Evolutionary conservation across 192 early-diverging fungal genomes (phyloP), one percentile per base, ranked within the genome.

Genomic region (Phycomyces nitens): DNA sequence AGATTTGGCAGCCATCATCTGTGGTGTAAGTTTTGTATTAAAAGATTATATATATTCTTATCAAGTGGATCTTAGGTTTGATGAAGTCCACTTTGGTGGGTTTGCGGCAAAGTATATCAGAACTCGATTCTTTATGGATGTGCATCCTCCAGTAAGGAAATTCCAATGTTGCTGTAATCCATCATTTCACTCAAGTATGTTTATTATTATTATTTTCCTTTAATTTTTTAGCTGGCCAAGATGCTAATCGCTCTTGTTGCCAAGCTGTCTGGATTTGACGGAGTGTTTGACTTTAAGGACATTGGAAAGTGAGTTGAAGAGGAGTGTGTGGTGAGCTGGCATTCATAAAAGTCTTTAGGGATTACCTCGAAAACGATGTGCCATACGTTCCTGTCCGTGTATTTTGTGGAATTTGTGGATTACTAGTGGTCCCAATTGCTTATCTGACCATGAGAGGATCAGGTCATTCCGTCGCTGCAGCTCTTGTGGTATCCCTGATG

Each of bases 1-100:
- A 75, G 52, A 57, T 78, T n/a, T 62, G 61, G 40, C 55, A 75
- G 7, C 76, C 76, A 21, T 43, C 72, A 15, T 70, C 76, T 18
- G 76, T 78, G 2, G 72, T 78, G 73, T 77, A 67, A 62, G 76
- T 54, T 23, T 22, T 21, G 29, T 2, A 34, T 34, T 34, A 22
- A 18, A n/a, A 53, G 34, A 29, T 27, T 27, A 8, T 49, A 39
- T 23, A 11, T 26, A 38, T 12, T 52, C 43, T 34, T 49, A 27
- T 34, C 0, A 20, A 27, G 2, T 1, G 1, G 26, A 39, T 11
- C 44, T 20, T 70, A 92, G 89, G 1, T 99, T 99, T 73, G 95
- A 99, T 76, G 96, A 99, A 78, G 96, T 99, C 40, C 96, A 99
- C 60, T 99, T 99, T 80, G 96, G 96, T 61, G 96, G 96, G 62